Evolutionary conservation across 2,329 filamentous ascomycete species (phyloP), one percentile per base, ranked within the genome.

Genomic region (Pseudogymnoascus pannorum): DNA sequence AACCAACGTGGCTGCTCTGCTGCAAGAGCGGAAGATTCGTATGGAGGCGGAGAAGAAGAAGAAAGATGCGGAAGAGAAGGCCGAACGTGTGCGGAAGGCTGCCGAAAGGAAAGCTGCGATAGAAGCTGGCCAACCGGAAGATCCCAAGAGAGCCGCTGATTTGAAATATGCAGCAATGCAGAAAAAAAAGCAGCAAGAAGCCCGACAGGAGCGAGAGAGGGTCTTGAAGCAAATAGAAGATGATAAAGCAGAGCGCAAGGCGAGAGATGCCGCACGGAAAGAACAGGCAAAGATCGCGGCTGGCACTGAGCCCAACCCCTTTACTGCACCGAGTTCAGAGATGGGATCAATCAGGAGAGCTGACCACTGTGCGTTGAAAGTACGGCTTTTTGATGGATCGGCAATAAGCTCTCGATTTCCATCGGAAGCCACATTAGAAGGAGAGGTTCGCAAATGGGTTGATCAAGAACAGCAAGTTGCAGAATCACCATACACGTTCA

Each of bases 331-430:
- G n/a, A 31, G 26, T 31, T 54, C 48, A 33, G 48, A 54, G 5
- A 18, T 63, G 35, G 65, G 63, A 8, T 54, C 59, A 35, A 61
- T 57, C 3, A 61, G 60, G 4, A 61, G 57, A 69, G 63, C 65
- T 51, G 72, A 73, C 36, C 67, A 72, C 64, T 86, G 84, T 65
- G 82, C 87, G 16, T 76, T 97, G 1, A 91, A 94, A 68, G 83
- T 96, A 16, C 84, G 92, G 6, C 78, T 96, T 0, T 89, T 95
- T 61, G 91, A 97, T 70, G 93, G 93, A 8, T 87, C 86, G 9
- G 92, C 86, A 1, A 82, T 97, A 16, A 85, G 91, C 40, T 82
- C 80, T 3, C 85, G 82, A 16, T 96, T 97, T 72, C 77, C 84
- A 9, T 83, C 85, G 20, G 76, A 77, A 2, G 78, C 82, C 5